Conservation (phyloP, 1,284 basidiomycete genomes). For the Papiliotrema nemorosa region DNA sequence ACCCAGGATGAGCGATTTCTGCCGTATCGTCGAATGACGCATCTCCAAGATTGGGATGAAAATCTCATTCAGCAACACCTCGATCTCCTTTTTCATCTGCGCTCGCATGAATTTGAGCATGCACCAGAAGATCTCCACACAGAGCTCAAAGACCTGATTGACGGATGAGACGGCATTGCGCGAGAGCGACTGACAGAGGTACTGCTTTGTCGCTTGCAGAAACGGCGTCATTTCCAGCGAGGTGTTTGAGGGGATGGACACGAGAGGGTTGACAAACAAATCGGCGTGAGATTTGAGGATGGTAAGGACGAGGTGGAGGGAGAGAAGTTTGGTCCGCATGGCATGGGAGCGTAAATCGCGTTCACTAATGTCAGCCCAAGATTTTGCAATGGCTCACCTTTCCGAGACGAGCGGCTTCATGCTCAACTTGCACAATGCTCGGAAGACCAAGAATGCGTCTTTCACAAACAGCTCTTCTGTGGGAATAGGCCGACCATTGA, state of each 20-base stretch:
- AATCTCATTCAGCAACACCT: slow-evolving; percentile 96
- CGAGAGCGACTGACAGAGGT: slow-evolving; percentile 87
- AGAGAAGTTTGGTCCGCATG: slow-evolving; percentile 91
- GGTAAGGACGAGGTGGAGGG: slow-evolving; percentile 87
- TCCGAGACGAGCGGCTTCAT: slow-evolving; percentile 94
- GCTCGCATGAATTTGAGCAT: slow-evolving; percentile 89
- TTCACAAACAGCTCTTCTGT: slow-evolving; percentile 80
- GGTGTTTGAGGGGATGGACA: slow-evolving; percentile 83
- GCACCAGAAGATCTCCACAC: slow-evolving; percentile 98
- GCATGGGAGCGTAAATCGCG: slow-evolving; percentile 88
- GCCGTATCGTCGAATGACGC: slow-evolving; percentile 91
- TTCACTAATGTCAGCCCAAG: slow-evolving; percentile 59
- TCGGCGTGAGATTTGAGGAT: slow-evolving; percentile 86
- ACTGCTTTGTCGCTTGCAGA: slow-evolving; percentile 88
- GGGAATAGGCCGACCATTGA: slow-evolving; percentile 41
- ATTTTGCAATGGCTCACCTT: slow-evolving; percentile 57
- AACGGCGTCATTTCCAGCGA: slow-evolving; percentile 82
- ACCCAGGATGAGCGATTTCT: slow-evolving; percentile 83
- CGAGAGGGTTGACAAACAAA: slow-evolving; percentile 76
- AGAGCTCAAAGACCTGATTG: slow-evolving; percentile 94
- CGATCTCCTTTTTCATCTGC: slow-evolving; percentile 99
- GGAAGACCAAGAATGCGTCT: slow-evolving; percentile 93
- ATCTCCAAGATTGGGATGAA: slow-evolving; percentile 99
- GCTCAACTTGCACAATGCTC: slow-evolving; percentile 92
- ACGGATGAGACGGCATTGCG: slow-evolving; percentile 95